Conservation (phyloP, 176 grass and related monocot genomes). For the Cymbopogon citratus region DNA sequence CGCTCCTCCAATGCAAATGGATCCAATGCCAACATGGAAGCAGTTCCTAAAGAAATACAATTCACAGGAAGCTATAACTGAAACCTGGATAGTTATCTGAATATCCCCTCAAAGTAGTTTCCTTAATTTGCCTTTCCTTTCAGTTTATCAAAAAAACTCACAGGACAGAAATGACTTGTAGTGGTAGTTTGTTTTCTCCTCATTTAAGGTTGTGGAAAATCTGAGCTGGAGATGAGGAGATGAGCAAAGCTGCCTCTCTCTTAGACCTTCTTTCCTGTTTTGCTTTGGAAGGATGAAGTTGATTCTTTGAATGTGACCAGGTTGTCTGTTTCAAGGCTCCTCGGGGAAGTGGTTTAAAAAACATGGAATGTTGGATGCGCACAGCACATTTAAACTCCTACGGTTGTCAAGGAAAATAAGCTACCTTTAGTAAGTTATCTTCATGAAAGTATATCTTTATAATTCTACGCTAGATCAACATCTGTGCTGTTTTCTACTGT, state of each 20-base stretch:
- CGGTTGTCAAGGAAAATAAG: no score
- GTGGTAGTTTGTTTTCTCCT: background rate
- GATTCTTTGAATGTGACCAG: background rate
- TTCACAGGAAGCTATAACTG: background rate
- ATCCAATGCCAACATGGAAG: conserved; percentile 4
- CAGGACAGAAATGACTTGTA: no score
- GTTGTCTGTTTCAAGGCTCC: no score
- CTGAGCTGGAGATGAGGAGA: background rate
- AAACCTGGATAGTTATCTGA: background rate
- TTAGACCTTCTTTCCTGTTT: background rate
- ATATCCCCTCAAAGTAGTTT: background rate
- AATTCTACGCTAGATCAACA: no score
- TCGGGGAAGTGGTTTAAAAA: no score
- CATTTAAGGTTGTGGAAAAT: background rate
- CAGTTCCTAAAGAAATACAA: background rate
- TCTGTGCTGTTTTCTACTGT: no score
- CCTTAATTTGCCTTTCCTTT: background rate
- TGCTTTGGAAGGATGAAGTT: background rate
- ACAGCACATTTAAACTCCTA: no score
- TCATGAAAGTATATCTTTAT: no score
- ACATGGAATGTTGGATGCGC: no score
- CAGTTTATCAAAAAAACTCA: background rate
- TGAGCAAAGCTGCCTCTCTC: background rate
- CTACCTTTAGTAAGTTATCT: no score
- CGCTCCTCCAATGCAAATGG: conserved; percentile 14